Base-by-base conservation (phyloP, 768 basidiomycete species). In the Tubosaeta sp. region DNA sequence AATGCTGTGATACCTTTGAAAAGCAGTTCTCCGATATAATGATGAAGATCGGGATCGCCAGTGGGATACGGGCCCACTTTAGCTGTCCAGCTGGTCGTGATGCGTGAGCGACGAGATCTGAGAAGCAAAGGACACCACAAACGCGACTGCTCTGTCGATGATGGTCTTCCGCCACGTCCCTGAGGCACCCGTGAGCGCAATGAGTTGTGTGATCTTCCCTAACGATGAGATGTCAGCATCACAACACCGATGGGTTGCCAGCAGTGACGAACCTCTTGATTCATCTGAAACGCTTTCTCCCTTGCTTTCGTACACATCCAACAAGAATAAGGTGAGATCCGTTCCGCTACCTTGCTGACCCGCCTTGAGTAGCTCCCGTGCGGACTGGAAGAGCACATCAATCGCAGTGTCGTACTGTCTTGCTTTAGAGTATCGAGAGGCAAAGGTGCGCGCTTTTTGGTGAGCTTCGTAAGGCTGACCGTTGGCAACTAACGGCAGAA, bases 361-460 rank as follows among this genome's bases (percentile, higher is more conserved):
- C 13, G 78, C 78, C 75, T 97, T 97, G 59, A 97, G 74, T 27
- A 99, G 76, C 65, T 93, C 91, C 47, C 88, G 78, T 2, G 93
- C 86, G 41, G 85, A 86, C 63, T 93, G 88, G 71, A 97, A 97
- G 46, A 97, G 82, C 5, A 98, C 88, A 68, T 95, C 88, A 69
- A 93, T 88, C 16, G 97, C 95, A 13, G 85, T 85, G 63, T 86
- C 85, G 64, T 86, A 85, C 59, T 95, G 87, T 3, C 75, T 76
- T 4, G 89, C 81, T 74, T 93, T 92, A 46, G 78, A 75, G 67
- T 91, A 91, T 61, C 95, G 80, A 4, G 94, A 85, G 5, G 92
- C 92, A 58, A 95, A 97, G 16, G 95, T 97, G 26, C 95, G 83
- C 10, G 94, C 92, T 71, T 97, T 97, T 70, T 97, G 95, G 62